These are phyloP conservation scores for Neospermospora avenae DNA, from an alignment of 2,329 filamentous ascomycete species.

Conservation along the genomic window DNA sequence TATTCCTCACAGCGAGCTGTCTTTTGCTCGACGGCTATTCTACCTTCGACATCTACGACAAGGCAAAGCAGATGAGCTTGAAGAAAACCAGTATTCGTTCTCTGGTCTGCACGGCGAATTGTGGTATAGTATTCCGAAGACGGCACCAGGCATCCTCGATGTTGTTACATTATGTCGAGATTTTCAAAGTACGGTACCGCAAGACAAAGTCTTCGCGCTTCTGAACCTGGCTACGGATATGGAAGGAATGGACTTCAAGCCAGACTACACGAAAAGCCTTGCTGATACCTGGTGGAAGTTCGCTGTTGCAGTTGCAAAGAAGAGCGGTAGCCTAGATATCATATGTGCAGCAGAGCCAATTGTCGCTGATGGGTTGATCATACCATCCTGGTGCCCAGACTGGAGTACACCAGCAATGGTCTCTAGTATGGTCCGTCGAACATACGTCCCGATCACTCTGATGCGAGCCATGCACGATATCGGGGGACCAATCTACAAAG, in stretches of 20 bases:
- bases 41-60: slow-evolving; percentile 11
- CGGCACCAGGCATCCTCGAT: slow-evolving; percentile 11
- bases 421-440: slow-evolving; percentile 8
- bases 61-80: neutral
- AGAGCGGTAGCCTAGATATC: slow-evolving; percentile 10
- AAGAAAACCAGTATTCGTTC: neutral
- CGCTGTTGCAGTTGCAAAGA: slow-evolving; percentile 5
- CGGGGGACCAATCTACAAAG: slow-evolving; percentile 7
- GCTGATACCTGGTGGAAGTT: slow-evolving; percentile 5
- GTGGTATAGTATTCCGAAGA: slow-evolving; percentile 1
- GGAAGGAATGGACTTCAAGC: slow-evolving; percentile 3
- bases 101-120: neutral
- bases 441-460: slow-evolving; percentile 8
- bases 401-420: slow-evolving; percentile 11
- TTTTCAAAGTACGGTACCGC: slow-evolving; percentile 11
- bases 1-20: slow-evolving; percentile 7
- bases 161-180: slow-evolving; percentile 7
- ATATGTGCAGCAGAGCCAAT: slow-evolving; percentile 10
- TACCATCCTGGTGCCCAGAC: slow-evolving; percentile 13
- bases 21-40: slow-evolving; percentile 9
- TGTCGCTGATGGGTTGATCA: neutral
- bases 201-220: slow-evolving; percentile 16
- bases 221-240: slow-evolving; percentile 12
- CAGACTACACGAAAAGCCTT: slow-evolving; percentile 7
- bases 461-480: slow-evolving; percentile 7